These are phyloP conservation scores for Macrophomina pseudophaseolina DNA, from an alignment of 2,329 filamentous ascomycete genomes.

Conservation along the genomic window DNA sequence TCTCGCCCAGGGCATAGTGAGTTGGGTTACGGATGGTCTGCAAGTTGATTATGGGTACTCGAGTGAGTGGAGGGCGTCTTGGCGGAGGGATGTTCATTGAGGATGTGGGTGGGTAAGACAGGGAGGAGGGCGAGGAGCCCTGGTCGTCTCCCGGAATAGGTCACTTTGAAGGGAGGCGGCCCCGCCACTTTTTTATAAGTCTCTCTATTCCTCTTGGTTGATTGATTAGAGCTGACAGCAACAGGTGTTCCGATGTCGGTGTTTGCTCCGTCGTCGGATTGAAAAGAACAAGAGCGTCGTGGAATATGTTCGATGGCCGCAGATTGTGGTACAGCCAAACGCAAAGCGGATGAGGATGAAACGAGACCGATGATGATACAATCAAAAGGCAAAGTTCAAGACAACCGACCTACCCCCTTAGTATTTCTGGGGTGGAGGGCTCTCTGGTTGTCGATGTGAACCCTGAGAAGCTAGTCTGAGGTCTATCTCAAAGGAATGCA, in stretches of 20 bases:
- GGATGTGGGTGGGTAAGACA: slow-evolving; percentile 23
- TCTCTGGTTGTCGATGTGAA: slow-evolving; percentile 14
- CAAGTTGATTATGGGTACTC: neutral
- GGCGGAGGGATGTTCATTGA: neutral
- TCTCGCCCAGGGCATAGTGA: neutral
- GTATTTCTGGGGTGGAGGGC: neutral
- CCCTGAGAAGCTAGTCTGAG: slow-evolving; percentile 20
- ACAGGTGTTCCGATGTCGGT: neutral
- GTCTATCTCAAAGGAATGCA: neutral
- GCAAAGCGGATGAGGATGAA: neutral
- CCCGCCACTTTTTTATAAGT: slow-evolving; percentile 26
- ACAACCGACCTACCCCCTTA: neutral
- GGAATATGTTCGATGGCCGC: too few relatives aligned
- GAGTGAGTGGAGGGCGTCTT: slow-evolving; percentile 6
- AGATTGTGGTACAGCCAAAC: neutral
- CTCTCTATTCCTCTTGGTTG: neutral
- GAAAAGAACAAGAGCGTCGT: too few relatives aligned
- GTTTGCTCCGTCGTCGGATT: too few relatives aligned
- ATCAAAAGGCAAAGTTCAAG: slow-evolving; percentile 23
- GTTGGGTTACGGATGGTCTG: neutral
- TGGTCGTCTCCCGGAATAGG: slow-evolving; percentile 19
- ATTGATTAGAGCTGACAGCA: slow-evolving; percentile 4
- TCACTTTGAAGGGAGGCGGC: slow-evolving; percentile 16
- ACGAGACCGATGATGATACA: slow-evolving; percentile 18
- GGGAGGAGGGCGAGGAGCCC: slow-evolving; percentile 27